A percentile compares a stretch with the other conserved stretches of the same genome.
These are phyloP conservation scores for Aegilops sharonensis DNA, from an alignment of 176 grass and related monocot species.

Conservation along the genomic window DNA sequence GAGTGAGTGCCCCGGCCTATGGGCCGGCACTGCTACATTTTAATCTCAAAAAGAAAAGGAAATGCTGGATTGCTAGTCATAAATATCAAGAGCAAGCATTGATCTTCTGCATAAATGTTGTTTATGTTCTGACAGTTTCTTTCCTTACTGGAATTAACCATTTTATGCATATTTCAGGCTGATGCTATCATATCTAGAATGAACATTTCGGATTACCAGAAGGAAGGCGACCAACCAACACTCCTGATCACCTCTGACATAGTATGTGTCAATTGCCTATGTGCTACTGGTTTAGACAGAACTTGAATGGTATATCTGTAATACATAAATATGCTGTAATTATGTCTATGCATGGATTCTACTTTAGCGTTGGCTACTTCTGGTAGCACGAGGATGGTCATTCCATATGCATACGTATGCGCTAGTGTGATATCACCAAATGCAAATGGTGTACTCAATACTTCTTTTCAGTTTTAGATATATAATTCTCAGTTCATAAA, in stretches of 20 bases:
- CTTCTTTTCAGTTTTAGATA: background rate
- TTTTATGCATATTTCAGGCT: constrained; percentile 56
- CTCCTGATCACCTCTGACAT: constrained; percentile 94
- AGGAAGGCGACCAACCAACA: constrained; percentile 54
- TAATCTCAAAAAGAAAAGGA: background rate
- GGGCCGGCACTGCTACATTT: background rate
- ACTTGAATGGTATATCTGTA: background rate
- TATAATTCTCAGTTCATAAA: background rate
- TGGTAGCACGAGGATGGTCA: background rate
- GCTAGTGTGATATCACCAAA: background rate
- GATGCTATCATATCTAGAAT: constrained; percentile 88
- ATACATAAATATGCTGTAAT: background rate
- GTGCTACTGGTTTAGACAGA: background rate
- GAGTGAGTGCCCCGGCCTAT: background rate
- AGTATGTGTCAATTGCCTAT: constrained; percentile 53
- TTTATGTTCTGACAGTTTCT: background rate
- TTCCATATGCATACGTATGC: background rate
- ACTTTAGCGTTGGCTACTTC: background rate
- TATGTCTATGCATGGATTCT: background rate
- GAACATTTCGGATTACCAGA: constrained; percentile 60
- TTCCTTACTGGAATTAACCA: background rate
- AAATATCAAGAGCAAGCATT: background rate
- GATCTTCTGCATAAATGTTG: background rate
- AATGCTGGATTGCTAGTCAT: background rate
- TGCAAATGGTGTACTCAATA: background rate